Evolutionary conservation across 2,329 filamentous ascomycete genomes (phyloP).

Genomic region (Fusarium acutatum): DNA sequence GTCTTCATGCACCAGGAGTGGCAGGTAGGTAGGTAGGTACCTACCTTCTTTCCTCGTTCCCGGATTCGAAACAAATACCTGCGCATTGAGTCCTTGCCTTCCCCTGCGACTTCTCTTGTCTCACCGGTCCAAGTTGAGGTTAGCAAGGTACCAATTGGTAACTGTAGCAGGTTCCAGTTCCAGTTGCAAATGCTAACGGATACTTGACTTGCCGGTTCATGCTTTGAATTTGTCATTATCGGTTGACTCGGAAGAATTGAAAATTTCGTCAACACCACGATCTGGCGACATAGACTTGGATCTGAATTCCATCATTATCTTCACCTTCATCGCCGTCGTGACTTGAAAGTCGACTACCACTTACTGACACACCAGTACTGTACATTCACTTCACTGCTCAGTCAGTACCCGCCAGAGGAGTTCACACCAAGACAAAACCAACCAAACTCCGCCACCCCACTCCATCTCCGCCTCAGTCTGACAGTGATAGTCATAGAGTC

Average conservation of each 20-base stretch:
- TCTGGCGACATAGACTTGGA: neutral
- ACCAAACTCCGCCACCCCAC: conserved; percentile 35
- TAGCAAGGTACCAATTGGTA: conserved; percentile 6
- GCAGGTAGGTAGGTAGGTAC: conserved; percentile 1
- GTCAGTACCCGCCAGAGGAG: conserved; percentile 16
- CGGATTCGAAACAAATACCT: conserved; percentile 29
- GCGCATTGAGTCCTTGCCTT: conserved; percentile 18
- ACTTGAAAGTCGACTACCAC: neutral
- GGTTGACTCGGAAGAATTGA: neutral
- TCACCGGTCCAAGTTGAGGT: conserved; percentile 21
- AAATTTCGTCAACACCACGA: neutral
- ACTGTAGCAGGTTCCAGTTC: conserved; percentile 3
- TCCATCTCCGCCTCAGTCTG: conserved; percentile 26
- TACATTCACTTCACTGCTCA: neutral
- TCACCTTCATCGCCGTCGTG: neutral
- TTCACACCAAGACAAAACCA: conserved; percentile 28
- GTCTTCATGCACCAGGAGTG: neutral
- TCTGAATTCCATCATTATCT: neutral
- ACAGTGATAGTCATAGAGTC: conserved; percentile 24
- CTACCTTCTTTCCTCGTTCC: conserved; percentile 14
- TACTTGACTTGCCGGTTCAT: conserved; percentile 17
- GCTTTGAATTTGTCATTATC: conserved; percentile 3
- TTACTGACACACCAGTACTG: neutral
- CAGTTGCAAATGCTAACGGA: conserved; percentile 13
- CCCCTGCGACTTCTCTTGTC: conserved; percentile 30